Evolutionary conservation across 305 asterid species (phyloP).

Genomic region (Salvia sclarea): DNA sequence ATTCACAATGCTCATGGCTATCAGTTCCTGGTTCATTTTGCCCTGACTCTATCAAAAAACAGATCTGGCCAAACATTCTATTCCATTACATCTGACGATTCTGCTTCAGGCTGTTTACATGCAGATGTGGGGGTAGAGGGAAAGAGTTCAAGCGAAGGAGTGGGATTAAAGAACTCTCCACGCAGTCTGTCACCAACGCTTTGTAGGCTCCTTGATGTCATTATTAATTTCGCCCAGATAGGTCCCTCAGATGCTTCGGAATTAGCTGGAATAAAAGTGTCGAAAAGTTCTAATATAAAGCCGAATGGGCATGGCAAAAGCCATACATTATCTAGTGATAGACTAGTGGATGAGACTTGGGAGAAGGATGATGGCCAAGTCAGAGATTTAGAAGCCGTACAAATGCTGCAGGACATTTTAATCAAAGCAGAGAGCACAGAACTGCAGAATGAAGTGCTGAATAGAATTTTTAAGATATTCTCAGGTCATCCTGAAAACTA

Average conservation of each 20-base stretch:
- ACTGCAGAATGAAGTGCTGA: conserved; percentile 91
- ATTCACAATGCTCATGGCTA: conserved; percentile 99
- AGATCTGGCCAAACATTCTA: conserved; percentile 50
- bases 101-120: conserved; percentile 44
- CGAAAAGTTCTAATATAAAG: conserved; percentile 59
- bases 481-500: conserved; percentile 96
- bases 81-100: conserved; percentile 50
- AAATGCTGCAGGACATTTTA: conserved; percentile 92
- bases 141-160: conserved; percentile 34
- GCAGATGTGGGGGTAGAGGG: conserved; percentile 42
- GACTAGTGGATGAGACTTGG: conserved; percentile 67
- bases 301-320: conserved; percentile 66
- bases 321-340: conserved; percentile 76
- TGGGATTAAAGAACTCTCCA: conserved; percentile 46
- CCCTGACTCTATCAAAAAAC: conserved; percentile 71
- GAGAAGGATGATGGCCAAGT: conserved; percentile 91
- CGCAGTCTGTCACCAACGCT: conserved; percentile 77
- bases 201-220: conserved; percentile 89
- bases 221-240: conserved; percentile 76
- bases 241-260: conserved; percentile 58
- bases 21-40: conserved; percentile 96
- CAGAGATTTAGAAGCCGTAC: conserved; percentile 96
- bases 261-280: conserved; percentile 41
- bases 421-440: conserved; percentile 88
- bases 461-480: conserved; percentile 91